Evolutionary conservation across 306 rosid genomes (phyloP), one percentile per base, ranked within the genome.

Genomic region (Rosa rugosa): DNA sequence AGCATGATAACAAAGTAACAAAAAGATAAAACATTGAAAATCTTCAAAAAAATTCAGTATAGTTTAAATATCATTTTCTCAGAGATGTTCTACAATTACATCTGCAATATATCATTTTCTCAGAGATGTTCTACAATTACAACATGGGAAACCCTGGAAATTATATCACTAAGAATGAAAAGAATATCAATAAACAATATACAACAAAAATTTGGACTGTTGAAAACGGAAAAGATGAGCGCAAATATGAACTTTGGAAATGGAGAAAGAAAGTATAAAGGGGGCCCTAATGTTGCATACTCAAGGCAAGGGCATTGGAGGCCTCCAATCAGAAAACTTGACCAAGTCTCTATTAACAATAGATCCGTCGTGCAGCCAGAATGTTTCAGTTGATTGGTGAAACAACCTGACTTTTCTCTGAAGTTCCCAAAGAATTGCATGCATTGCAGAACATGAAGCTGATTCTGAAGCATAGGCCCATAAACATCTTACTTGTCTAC

Each of bases 371-470:
- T 91, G 98, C 84, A 96, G 78, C 99, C 99, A 96, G 80, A 96
- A 96, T 62, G 98, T 93, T 89, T 91, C 98, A 27, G 88, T 85
- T 62, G 99, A 96, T 53, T 93, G 97, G 81, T 96, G 97, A 86
- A 96, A 96, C 66, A 83, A 85, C 87, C 98, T 88, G 6, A 89
- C 89, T 89, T 96, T 96, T 84, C 98, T 91, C 84, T 93, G 96
- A 73, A 96, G 96, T 71, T 96, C 99, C 99, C 97, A 91, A 87
- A 93, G 73, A 72, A 93, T 89, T 70, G 91, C 99, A 56, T 83
- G 91, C 96, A 91, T 86, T 81, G 98, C 98, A 5, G 98, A 96
- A 82, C 99, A 96, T 9, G 91, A 80, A 46, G 85, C 84, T n/a
- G 90, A 84, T 75, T 95, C 94, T 5, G 90, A 72, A 83, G 86